Conservation (phyloP, 176 grass and related monocot species). For the Poa annua region DNA sequence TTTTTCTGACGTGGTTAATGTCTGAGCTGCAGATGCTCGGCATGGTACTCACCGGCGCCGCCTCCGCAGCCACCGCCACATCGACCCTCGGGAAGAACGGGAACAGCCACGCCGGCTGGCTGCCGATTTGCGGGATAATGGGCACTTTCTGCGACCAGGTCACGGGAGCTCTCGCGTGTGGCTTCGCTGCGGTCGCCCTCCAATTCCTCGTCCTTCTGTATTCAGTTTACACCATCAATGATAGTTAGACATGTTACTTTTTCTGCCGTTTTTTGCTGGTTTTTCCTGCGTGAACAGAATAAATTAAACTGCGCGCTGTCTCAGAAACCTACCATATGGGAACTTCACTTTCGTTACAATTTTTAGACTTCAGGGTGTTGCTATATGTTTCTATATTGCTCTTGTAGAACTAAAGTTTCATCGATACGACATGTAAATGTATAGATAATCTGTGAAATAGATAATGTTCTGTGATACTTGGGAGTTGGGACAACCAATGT, state of each 20-base stretch:
- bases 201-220: slow-evolving; percentile 44
- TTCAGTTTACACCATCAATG: slow-evolving; percentile 47
- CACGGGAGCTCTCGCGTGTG: slow-evolving; percentile 56
- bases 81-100: slow-evolving; percentile 71
- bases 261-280: background rate
- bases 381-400: background rate
- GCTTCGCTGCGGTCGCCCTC: slow-evolving; percentile 44
- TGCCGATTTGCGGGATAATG: slow-evolving; percentile 61
- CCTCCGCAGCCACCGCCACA: slow-evolving; percentile 49
- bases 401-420: background rate
- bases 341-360: background rate
- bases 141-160: slow-evolving; percentile 62
- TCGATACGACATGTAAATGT: background rate
- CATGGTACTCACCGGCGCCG: slow-evolving; percentile 64
- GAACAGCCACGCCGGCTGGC: slow-evolving; percentile 69
- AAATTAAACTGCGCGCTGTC: background rate
- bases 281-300: background rate
- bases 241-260: background rate
- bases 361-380: background rate
- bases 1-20: background rate
- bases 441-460: background rate
- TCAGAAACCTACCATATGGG: background rate
- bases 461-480: background rate
- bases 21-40: slow-evolving; percentile 49
- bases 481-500: background rate